Evolutionary conservation across 768 basidiomycete genomes (phyloP).

Genomic region (Imleria badia): DNA sequence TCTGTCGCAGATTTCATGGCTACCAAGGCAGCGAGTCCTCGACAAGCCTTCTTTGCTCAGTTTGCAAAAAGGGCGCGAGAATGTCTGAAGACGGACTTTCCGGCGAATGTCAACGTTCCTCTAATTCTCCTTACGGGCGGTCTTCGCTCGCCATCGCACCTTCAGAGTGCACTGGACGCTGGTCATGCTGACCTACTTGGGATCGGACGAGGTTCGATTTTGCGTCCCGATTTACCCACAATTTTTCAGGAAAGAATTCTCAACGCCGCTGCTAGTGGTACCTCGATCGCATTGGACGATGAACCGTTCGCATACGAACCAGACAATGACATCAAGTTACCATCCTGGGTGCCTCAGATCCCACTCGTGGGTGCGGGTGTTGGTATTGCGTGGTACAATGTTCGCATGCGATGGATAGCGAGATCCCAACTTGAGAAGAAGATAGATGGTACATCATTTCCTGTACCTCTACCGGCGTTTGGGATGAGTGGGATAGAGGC

Average conservation of each 20-base stretch:
- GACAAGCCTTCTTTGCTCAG: constrained; percentile 71
- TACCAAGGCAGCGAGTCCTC: constrained; percentile 26
- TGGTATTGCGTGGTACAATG: constrained; percentile 64
- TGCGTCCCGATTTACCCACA: constrained; percentile 59
- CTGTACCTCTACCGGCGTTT: constrained; percentile 21
- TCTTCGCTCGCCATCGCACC: constrained; percentile 56
- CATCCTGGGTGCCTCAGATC: constrained; percentile 42
- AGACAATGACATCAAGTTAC: constrained; percentile 18
- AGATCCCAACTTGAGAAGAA: constrained; percentile 5
- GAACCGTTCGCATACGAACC: constrained; percentile 43
- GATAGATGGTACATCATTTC: not conserved
- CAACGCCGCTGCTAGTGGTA: constrained; percentile 1
- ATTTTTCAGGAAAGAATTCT: constrained; percentile 28
- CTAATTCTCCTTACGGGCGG: constrained; percentile 82
- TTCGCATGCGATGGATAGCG: constrained; percentile 56
- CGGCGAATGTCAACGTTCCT: constrained; percentile 38
- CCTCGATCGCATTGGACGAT: constrained; percentile 20
- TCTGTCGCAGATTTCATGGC: constrained; percentile 44
- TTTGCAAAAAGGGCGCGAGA: constrained; percentile 61
- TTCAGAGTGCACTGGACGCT: constrained; percentile 51
- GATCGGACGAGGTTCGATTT: constrained; percentile 64
- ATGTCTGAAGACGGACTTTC: constrained; percentile 38
- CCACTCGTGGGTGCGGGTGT: constrained; percentile 65
- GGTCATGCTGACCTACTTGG: constrained; percentile 74
- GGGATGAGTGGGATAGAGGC: constrained; percentile 36